Conservation (phyloP, 331 rosid species). For the Quercus lobata region DNA sequence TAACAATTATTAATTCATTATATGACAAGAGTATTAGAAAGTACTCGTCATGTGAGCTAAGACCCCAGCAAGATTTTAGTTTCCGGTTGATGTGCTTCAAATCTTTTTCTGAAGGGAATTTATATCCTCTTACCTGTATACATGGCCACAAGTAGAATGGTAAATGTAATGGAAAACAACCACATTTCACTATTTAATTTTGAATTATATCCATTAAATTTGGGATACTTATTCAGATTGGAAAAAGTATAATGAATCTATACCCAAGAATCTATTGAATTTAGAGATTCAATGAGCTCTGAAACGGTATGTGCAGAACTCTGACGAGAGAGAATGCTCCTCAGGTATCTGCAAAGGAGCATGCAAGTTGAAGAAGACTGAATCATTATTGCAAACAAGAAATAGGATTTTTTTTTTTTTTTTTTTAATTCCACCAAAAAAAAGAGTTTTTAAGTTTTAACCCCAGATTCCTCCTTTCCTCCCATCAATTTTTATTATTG, state of each 20-base stretch:
- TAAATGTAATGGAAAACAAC: slow-evolving; percentile 19
- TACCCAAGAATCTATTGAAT: slow-evolving; percentile 76
- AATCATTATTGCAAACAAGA: slow-evolving; percentile 8
- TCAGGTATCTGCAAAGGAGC: slow-evolving; percentile 52
- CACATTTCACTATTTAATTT: slow-evolving; percentile 5
- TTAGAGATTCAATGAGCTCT: slow-evolving; percentile 60
- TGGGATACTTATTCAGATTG: slow-evolving; percentile 1
- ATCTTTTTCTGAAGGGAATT: slow-evolving; percentile 80
- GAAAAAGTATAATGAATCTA: slow-evolving; percentile 18
- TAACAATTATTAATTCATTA: not conserved
- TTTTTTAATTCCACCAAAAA: no score
- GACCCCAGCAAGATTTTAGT: slow-evolving; percentile 93
- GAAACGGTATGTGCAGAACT: slow-evolving; percentile 44
- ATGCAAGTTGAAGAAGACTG: slow-evolving; percentile 10
- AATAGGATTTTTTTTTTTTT: not conserved
- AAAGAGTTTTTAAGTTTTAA: not conserved
- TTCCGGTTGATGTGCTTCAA: slow-evolving; percentile 84
- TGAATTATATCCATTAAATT: not conserved
- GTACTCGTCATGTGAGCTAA: slow-evolving; percentile 82
- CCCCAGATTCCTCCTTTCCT: not conserved
- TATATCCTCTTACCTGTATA: slow-evolving; percentile 56
- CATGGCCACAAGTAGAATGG: slow-evolving; percentile 23
- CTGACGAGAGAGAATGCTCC: slow-evolving; percentile 52
- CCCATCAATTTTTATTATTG: not conserved
- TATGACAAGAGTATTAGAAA: slow-evolving; percentile 21